Evolutionary conservation across 148 eudicot species (phyloP).

Genomic region (Cornus suecica): DNA sequence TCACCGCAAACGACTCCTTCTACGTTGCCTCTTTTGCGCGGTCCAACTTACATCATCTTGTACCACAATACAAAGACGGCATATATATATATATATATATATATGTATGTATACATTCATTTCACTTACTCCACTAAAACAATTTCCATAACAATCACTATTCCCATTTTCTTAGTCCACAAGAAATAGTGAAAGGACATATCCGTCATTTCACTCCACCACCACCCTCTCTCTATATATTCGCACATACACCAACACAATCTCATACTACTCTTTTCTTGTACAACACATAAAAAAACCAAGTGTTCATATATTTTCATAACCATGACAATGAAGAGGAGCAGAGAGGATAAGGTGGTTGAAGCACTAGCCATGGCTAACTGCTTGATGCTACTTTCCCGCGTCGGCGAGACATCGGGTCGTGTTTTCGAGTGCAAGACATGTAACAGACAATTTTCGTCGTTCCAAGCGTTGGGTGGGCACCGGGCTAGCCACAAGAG

Average conservation of each 20-base stretch:
- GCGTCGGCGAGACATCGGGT: background rate
- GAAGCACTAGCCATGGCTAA: constrained; percentile 34
- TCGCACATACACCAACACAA: background rate
- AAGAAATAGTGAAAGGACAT: background rate
- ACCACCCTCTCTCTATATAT: background rate
- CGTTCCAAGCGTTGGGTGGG: constrained; percentile 71
- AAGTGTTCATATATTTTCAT: background rate
- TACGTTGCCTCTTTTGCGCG: background rate
- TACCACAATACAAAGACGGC: background rate
- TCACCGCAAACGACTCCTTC: background rate
- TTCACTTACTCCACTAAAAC: background rate
- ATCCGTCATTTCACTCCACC: background rate
- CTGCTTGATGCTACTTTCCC: constrained; percentile 20
- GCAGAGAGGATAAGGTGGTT: constrained; percentile 9
- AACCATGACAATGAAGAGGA: constrained; percentile 10
- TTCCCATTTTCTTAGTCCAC: background rate
- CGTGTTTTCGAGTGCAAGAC: constrained; percentile 50
- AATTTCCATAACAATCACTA: background rate
- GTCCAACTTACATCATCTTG: background rate
- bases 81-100: no score
- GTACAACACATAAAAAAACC: no score
- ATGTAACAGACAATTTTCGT: constrained; percentile 38
- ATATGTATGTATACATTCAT: no score
- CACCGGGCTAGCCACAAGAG: constrained; percentile 69
- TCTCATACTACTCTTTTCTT: no score